Evolutionary conservation across 768 basidiomycete genomes (phyloP).

Genomic region (Mycena vulgaris): DNA sequence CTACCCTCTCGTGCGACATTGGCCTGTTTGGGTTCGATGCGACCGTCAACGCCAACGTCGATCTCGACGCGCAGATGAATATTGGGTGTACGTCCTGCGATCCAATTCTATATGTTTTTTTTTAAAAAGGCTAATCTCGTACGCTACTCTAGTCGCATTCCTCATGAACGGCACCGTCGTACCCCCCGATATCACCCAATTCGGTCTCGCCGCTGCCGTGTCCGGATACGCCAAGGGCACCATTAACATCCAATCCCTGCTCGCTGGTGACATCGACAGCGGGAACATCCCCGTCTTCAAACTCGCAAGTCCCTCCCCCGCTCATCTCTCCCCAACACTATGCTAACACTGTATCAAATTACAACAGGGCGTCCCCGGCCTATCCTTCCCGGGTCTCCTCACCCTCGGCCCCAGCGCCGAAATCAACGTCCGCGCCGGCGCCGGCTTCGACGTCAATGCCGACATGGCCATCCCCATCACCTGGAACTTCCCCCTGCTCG

Average conservation of each 20-base stretch:
- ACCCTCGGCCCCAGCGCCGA: conserved; percentile 13
- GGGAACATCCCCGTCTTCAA: conserved; percentile 26
- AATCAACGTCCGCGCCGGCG: conserved; percentile 19
- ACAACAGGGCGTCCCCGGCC: conserved; percentile 13
- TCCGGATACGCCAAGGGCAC: conserved; percentile 23
- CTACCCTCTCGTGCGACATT: conserved; percentile 6
- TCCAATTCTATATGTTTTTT: neutral
- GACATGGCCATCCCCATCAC: conserved; percentile 17
- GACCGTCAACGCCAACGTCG: conserved; percentile 9
- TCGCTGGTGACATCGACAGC: conserved; percentile 15
- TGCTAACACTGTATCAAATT: conserved; percentile 2
- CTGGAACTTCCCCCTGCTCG: conserved; percentile 19
- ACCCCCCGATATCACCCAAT: conserved; percentile 3
- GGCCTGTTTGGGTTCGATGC: conserved; percentile 14
- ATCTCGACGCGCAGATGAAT: conserved; percentile 20
- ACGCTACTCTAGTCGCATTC: conserved; percentile 9
- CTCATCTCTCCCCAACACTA: neutral
- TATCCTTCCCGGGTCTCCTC: conserved; percentile 9
- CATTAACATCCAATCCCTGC: conserved; percentile 17
- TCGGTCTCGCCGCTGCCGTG: conserved; percentile 17
- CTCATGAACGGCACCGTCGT: conserved; percentile 22
- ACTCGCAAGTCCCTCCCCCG: neutral
- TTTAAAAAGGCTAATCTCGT: neutral
- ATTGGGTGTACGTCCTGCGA: conserved; percentile 9
- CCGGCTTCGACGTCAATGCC: too few relatives aligned